Base-by-base conservation (phyloP, 1,139 yeast species). In the Meyerozyma smithsonii region DNA sequence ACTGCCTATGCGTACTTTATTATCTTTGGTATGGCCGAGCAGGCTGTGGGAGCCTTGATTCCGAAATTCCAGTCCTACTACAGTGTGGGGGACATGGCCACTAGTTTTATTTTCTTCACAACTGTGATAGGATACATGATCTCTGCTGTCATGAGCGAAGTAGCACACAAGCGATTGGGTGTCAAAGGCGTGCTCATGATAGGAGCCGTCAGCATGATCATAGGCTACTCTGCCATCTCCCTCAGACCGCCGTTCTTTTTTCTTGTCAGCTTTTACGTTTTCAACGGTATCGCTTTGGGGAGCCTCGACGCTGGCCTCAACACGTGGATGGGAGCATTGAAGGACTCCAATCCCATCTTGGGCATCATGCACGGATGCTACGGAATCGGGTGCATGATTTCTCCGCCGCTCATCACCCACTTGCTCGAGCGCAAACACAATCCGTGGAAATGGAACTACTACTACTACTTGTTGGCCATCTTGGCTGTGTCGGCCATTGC, bases 311-410 rank as follows among this genome's bases (percentile, higher is more conserved):
- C 87, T 16, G 63, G 78, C 2, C 62, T 79, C 42, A 81, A 79
- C 50, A 70, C 79, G 7, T 74, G 81, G 67, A 65, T 81, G 53
- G 84, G 87, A 0, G 64, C 64, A 25, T 60, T 83, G 39, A 66
- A 57, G 5, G 77, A 77, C 46, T 72, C 80, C 32, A 82, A 82
- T 55, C 84, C 80, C 51, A 55, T 81, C 19, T 62, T 83, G 60
- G 90, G 90, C 1, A 56, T 79, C 0, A 55, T 82, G 47, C 92
- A 83, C 60, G 84, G 87, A 0, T 69, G 74, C 45, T 83, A 80
- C 53, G 90, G 90, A 0, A 56, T 80, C 5, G 88, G 89, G 1
- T 78, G 86, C 37, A 74, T 82, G 66, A 61, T 79, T 0, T 72
- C 86, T 1, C 89, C 92, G 0, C 74, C 80, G 4, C 46, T 77